Evolutionary conservation across 768 basidiomycete genomes (phyloP).

Genomic region (Boletus pseudo-olivaceus): DNA sequence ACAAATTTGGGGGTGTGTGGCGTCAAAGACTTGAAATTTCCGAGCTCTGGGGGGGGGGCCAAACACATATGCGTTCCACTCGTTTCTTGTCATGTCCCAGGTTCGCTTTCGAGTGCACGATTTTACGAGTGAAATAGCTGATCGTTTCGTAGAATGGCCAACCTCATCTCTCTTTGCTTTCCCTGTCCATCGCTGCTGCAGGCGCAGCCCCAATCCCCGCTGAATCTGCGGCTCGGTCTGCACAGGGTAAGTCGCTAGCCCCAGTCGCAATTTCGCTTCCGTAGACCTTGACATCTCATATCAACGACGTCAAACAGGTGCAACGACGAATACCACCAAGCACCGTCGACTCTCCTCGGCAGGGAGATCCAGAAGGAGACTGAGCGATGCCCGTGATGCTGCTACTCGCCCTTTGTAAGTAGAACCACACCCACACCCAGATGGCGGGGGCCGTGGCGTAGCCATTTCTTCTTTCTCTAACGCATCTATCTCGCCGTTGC

Average conservation of each 20-base stretch:
- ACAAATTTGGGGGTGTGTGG: conserved; percentile 27
- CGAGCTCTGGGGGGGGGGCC: too few relatives aligned
- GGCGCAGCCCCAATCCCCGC: conserved; percentile 45
- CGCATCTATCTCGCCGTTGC: not conserved
- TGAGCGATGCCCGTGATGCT: conserved; percentile 80
- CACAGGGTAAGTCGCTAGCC: conserved; percentile 15
- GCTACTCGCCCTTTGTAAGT: conserved; percentile 72
- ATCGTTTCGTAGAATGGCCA: conserved; percentile 9
- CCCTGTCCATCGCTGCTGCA: conserved; percentile 62
- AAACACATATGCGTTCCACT: conserved; percentile 6
- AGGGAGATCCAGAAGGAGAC: conserved; percentile 63
- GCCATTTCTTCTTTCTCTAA: not conserved
- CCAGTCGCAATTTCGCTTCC: not conserved
- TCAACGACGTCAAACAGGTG: conserved; percentile 1
- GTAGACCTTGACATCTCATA: not conserved
- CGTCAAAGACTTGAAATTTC: conserved; percentile 18
- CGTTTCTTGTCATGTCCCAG: conserved; percentile 20
- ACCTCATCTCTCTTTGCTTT: conserved; percentile 50
- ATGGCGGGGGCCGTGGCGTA: not conserved
- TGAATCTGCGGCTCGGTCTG: conserved; percentile 15
- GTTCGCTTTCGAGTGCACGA: conserved; percentile 1
- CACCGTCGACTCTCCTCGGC: conserved; percentile 71
- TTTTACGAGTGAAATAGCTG: not conserved
- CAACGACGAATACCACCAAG: conserved; percentile 39
- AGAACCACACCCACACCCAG: not conserved